These are phyloP conservation scores for Oryza officinalis DNA, from an alignment of 176 grass and related monocot species.

Conservation along the genomic window DNA sequence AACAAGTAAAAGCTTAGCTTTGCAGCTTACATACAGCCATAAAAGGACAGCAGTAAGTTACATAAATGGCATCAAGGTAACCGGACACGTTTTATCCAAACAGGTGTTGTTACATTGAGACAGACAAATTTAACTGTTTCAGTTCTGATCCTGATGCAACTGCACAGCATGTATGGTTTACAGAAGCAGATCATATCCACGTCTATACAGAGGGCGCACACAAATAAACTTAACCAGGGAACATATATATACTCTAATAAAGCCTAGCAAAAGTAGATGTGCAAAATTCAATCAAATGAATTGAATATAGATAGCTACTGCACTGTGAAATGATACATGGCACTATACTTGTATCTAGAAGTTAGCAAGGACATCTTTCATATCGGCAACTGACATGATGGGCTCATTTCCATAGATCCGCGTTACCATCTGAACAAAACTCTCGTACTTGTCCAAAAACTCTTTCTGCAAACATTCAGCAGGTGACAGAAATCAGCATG, in stretches of 20 bases:
- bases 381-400: conserved; percentile 66
- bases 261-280: not conserved
- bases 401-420: conserved; percentile 78
- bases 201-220: conserved; percentile 32
- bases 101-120: not conserved
- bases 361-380: conserved; percentile 58
- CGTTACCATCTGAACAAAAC: conserved; percentile 80
- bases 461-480: conserved; percentile 67
- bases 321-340: conserved; percentile 44
- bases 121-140: not conserved
- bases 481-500: not conserved
- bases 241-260: not conserved
- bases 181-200: not conserved
- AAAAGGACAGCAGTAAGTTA: not conserved
- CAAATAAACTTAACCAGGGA: conserved; percentile 19
- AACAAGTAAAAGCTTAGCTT: not conserved
- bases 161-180: not conserved
- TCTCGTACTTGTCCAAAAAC: conserved; percentile 84
- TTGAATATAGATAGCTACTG: conserved; percentile 48
- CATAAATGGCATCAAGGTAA: not conserved
- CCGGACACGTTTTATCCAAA: not conserved
- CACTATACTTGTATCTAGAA: conserved; percentile 54
- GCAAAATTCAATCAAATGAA: conserved; percentile 59
- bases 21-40: not conserved
- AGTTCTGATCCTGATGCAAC: not conserved